Evolutionary conservation across 2,329 filamentous ascomycete genomes (phyloP), one percentile per base, ranked within the genome.

Genomic region (Colletotrichum tabaci): DNA sequence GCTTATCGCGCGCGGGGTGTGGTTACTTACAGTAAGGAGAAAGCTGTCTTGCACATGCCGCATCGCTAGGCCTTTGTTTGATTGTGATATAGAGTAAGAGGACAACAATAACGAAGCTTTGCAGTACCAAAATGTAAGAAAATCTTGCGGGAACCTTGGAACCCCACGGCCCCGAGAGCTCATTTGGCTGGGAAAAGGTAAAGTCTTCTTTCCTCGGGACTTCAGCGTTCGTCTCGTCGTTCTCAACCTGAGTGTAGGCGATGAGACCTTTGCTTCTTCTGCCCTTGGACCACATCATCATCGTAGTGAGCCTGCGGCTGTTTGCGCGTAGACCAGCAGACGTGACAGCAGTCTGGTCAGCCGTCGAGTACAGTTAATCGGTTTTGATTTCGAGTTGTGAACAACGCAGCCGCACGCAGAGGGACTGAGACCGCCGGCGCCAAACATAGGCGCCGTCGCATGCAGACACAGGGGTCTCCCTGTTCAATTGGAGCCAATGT

Each of bases 21-120:
- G 7, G 12, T 4, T 9, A 55, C 61, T 53, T 35, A 63, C 49
- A 63, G 40, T 63, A 63, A 9, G 49, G 49, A 12, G 61, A 55
- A 12, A 63, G 49, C 26, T 63, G 61, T 42, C 49, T n/a, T 18
- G 61, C 38, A 18, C 49, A 63, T 26, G 30, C 26, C 7, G 35
- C 18, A 16, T 63, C 49, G 23, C 13, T 12, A 30, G 49, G 38
- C 23, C 53, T 46, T 6, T 16, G 15, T 12, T 8, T 21, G 2
- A 23, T 13, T 4, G 2, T 4, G 40, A 56, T 56, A 10, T 40
- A 56, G n/a, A 56, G 21, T 5, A n/a, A 15, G n/a, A 56, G 35
- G 16, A 23, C 6, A 7, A n/a, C 18, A 18, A 56, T 56, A 2
- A 40, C 16, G 4, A 35, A 40, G 52, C 30, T 56, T 40, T 56